Base-by-base conservation (phyloP, 2,329 filamentous ascomycete genomes). In the Talaromyces sp. region DNA sequence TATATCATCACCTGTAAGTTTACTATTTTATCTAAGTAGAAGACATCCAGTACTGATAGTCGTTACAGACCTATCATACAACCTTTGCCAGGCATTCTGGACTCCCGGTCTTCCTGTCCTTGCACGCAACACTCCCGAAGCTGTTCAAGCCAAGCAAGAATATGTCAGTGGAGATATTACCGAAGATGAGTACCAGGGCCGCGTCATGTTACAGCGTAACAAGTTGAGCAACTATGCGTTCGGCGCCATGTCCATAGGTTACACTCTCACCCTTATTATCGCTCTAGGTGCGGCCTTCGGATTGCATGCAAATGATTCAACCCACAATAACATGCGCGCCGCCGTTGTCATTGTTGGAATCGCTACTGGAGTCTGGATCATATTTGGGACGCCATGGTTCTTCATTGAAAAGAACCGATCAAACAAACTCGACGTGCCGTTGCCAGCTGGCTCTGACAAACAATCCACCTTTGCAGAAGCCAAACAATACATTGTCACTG, bases 161-260 rank as follows among this genome's bases (percentile, higher is more conserved):
- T 58, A 40, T 25, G 10, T 7, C 3, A 40, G 38, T 40, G 54
- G 54, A 22, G 54, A 58, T 25, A 58, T 58, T 8, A 58, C 31
- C 11, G 54, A 58, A 19, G 54, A 58, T 13, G 31, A 58, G 27
- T 58, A 58, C 34, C 54, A 58, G 54, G 54, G 10, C 27, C 54
- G 54, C 11, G 54, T 58, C 54, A 58, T 58, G 54, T 40, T 58
- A 27, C 54, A 58, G 54, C 54, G 54, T n/a, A 58, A 58, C 54
- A 19, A 27, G n/a, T 38, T 58, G 31, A 58, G 54, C 34, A 58
- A 58, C 34, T 22, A 38, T 27, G 54, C 34, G 27, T 58, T 58
- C 22, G 54, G 54, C 19, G 17, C 31, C 19, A 58, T 58, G 54
- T 58, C 54, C 1, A 27, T 17, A 19, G 54, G 54, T 13, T 58